Evolutionary conservation across 2,329 filamentous ascomycete genomes (phyloP).

Genomic region (Plectosphaerella cucumerina): DNA sequence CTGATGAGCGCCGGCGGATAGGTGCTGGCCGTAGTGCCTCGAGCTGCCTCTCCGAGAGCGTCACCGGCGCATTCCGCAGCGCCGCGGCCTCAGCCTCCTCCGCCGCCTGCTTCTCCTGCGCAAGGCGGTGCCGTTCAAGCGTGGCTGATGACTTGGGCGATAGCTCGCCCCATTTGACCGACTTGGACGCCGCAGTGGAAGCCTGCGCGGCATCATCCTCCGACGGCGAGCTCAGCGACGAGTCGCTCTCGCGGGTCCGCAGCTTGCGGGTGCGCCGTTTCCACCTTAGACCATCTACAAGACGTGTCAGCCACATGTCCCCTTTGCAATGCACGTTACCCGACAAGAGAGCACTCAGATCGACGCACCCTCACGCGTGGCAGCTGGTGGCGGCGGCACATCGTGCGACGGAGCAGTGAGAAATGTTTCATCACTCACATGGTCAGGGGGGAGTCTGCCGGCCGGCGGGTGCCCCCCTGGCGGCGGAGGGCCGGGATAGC

Average conservation of each 20-base stretch:
- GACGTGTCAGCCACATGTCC: constrained; percentile 1
- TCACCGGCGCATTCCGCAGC: constrained; percentile 3
- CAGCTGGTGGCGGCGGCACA: constrained; percentile 10
- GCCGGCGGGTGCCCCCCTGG: constrained; percentile 13
- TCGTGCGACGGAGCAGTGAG: constrained; percentile 8
- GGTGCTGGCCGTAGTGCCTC: constrained; percentile 9
- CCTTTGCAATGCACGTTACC: neutral
- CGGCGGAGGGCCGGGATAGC: constrained; percentile 11
- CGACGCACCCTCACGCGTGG: constrained; percentile 15
- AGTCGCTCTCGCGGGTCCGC: neutral
- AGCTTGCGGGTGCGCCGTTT: constrained; percentile 6
- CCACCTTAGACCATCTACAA: constrained; percentile 25
- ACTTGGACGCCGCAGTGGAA: constrained; percentile 25
- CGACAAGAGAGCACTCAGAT: constrained; percentile 10
- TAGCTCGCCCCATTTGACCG: constrained; percentile 43
- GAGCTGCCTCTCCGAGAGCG: constrained; percentile 11
- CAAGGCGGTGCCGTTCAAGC: constrained; percentile 34
- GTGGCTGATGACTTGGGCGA: constrained; percentile 45
- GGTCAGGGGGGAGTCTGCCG: constrained; percentile 31
- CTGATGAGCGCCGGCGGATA: constrained; percentile 25
- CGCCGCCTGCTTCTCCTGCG: constrained; percentile 23
- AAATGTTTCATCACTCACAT: constrained; percentile 36
- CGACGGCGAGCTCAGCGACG: neutral
- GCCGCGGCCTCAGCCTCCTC: constrained; percentile 8
- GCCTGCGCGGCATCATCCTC: neutral